These are phyloP conservation scores for Mycena venus DNA, from an alignment of 768 basidiomycete species.

Conservation along the genomic window DNA sequence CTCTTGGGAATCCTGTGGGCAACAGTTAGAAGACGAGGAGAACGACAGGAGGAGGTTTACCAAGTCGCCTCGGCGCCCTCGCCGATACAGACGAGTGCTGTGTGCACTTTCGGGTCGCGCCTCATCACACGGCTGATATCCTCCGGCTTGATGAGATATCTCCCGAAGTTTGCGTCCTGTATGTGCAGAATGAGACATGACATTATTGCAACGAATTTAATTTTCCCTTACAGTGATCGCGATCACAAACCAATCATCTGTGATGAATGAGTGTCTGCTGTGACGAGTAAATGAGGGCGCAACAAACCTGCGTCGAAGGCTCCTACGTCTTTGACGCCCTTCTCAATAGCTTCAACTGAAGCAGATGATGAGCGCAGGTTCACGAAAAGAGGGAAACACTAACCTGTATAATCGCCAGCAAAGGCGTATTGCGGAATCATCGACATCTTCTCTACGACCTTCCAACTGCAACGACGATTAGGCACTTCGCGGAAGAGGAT, in stretches of 20 bases:
- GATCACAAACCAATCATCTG: conserved; percentile 81
- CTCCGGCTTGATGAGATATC: conserved; percentile 73
- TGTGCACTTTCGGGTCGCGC: conserved; percentile 73
- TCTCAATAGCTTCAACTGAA: conserved; percentile 74
- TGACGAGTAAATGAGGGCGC: not conserved
- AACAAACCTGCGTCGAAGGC: conserved; percentile 59
- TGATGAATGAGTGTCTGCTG: not conserved
- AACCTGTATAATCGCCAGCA: conserved; percentile 76
- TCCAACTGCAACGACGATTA: conserved; percentile 53
- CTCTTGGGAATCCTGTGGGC: conserved; percentile 67
- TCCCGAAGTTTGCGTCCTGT: conserved; percentile 76
- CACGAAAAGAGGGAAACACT: conserved; percentile 13
- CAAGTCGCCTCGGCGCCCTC: conserved; percentile 76
- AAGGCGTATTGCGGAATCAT: conserved; percentile 79
- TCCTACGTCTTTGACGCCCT: conserved; percentile 71
- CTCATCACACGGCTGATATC: conserved; percentile 71
- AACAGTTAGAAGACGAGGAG: not conserved
- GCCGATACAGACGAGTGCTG: conserved; percentile 77
- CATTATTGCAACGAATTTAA: not conserved
- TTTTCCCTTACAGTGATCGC: conserved; percentile 63
- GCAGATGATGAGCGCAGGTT: conserved; percentile 6
- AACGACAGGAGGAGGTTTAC: conserved; percentile 47
- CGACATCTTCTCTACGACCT: conserved; percentile 77
- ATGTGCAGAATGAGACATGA: not conserved
- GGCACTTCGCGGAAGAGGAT: not conserved